phyloP scores from a whole-genome alignment of 1,284 basidiomycete species.

The Boletus mariae region DNA sequence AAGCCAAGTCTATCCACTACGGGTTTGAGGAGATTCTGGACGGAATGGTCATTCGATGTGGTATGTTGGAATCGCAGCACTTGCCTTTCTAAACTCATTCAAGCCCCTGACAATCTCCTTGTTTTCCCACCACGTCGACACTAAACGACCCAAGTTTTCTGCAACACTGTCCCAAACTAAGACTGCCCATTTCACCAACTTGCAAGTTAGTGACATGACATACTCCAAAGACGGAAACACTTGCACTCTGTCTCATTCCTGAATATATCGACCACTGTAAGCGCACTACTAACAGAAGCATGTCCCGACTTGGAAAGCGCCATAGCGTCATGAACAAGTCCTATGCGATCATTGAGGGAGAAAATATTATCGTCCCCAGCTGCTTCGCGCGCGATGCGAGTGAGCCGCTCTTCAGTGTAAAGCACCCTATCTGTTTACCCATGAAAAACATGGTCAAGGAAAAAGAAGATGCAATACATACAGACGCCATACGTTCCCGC shows the following conservation, averaged over 20 bases:
- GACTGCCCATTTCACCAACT: slow-evolving; percentile 38
- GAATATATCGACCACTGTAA: slow-evolving; percentile 70
- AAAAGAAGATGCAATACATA: slow-evolving; percentile 37
- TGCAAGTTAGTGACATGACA: slow-evolving; percentile 7
- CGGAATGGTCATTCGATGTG: slow-evolving; percentile 1
- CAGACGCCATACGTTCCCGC: slow-evolving; percentile 88
- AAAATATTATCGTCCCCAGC: slow-evolving; percentile 64
- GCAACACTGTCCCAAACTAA: slow-evolving; percentile 73
- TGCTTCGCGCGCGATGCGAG: slow-evolving; percentile 78
- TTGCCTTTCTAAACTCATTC: slow-evolving; percentile 61
- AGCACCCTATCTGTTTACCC: slow-evolving; percentile 73
- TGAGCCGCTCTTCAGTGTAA: slow-evolving; percentile 80
- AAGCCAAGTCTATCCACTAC: slow-evolving; percentile 80
- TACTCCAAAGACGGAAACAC: slow-evolving; percentile 25
- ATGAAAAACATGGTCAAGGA: slow-evolving; percentile 3
- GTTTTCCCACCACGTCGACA: slow-evolving; percentile 87
- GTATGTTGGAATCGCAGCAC: slow-evolving; percentile 17
- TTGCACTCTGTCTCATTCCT: slow-evolving; percentile 73
- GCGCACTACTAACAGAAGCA: slow-evolving; percentile 70
- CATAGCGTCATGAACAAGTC: slow-evolving; percentile 79
- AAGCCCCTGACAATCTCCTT: slow-evolving; percentile 57
- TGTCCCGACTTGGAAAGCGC: slow-evolving; percentile 81
- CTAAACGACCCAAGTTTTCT: slow-evolving; percentile 52
- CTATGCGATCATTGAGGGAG: slow-evolving; percentile 82
- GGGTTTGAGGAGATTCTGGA: slow-evolving; percentile 71